These are phyloP conservation scores for Skeletonema grethae DNA, from an alignment of 108 stramenopile genomes.

Conservation along the genomic window DNA sequence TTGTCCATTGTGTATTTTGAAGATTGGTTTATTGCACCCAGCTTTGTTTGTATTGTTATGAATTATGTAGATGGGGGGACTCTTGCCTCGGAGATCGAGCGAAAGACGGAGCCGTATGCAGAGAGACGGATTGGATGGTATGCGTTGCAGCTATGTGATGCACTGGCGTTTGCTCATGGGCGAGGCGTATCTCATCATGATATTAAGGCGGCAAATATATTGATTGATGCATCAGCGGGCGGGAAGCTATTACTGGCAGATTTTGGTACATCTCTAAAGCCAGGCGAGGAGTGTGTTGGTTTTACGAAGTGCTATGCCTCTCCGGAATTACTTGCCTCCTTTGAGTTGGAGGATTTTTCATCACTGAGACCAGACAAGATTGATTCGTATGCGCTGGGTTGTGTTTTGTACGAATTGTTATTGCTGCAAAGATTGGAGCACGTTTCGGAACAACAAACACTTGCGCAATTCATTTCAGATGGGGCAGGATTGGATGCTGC, in stretches of 20 bases:
- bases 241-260: slow-evolving; percentile 47
- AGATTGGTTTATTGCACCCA: slow-evolving; percentile 32
- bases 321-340: slow-evolving; percentile 43
- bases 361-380: slow-evolving; percentile 29
- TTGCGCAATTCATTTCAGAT: slow-evolving; percentile 33
- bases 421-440: slow-evolving; percentile 22
- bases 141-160: slow-evolving; percentile 44
- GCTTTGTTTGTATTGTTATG: slow-evolving; percentile 50
- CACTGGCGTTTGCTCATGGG: slow-evolving; percentile 41
- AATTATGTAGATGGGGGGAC: slow-evolving; percentile 47
- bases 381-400: slow-evolving; percentile 40
- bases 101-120: slow-evolving; percentile 40
- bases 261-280: slow-evolving; percentile 41
- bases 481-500: slow-evolving; percentile 36
- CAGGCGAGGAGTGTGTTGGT: slow-evolving; percentile 38
- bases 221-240: slow-evolving; percentile 43
- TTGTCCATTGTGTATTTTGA: slow-evolving; percentile 44
- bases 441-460: slow-evolving; percentile 27
- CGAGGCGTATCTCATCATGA: slow-evolving; percentile 43
- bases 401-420: slow-evolving; percentile 43
- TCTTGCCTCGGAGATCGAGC: slow-evolving; percentile 29
- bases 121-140: slow-evolving; percentile 51
- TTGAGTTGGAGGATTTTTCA: slow-evolving; percentile 34
- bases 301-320: slow-evolving; percentile 48
- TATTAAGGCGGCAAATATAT: slow-evolving; percentile 39